Evolutionary conservation across 805 yeast species (phyloP), one percentile per base, ranked within the genome.

Genomic region (Blastobotrys peoriensis): DNA sequence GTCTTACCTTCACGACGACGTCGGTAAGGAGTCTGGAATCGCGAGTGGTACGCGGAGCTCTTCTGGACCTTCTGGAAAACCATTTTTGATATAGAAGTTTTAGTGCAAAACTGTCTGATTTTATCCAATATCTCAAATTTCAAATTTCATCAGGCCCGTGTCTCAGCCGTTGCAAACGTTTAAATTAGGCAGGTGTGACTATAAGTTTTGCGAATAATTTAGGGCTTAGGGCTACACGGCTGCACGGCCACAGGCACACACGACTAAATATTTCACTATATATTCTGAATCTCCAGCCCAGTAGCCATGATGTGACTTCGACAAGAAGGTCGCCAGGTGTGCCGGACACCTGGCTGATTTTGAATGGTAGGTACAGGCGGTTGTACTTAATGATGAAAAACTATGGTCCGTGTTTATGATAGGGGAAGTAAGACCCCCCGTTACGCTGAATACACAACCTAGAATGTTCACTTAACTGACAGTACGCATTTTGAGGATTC

Each of bases 1-100:
- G 98, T 93, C 83, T 93, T 93, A 79, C 98, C 98, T 79, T 93
- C 97, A 73, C 95, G 86, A 85, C 98, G 86, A 83, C 98, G 89
- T 76, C 98, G 88, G 96, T 89, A 93, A 60, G 98, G 97, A 73
- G 98, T 93, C 81, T 93, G 98, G 95, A 81, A 93, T 74, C 98
- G 89, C 69, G 97, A 88, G 81, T 81, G 86, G 91, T 93, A 93
- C 61, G 97, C 91, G 67, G 95, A 81, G 69, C 79, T 74, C 82
- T 88, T 87, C 60, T 73, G 65, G 59, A 69, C 64, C 67, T 76
- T 78, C 65, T 72, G 73, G 87, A 86, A 86, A 65, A 78, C 78
- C 95, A 86, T 86, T 73, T 66, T 78, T 55, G 48, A 33, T 35
- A 34, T 44, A 44, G 41, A 46, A 36, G 30, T 36, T 37, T 35